Base-by-base conservation (phyloP, 805 yeast species). In the Jamesozyma piceae region DNA sequence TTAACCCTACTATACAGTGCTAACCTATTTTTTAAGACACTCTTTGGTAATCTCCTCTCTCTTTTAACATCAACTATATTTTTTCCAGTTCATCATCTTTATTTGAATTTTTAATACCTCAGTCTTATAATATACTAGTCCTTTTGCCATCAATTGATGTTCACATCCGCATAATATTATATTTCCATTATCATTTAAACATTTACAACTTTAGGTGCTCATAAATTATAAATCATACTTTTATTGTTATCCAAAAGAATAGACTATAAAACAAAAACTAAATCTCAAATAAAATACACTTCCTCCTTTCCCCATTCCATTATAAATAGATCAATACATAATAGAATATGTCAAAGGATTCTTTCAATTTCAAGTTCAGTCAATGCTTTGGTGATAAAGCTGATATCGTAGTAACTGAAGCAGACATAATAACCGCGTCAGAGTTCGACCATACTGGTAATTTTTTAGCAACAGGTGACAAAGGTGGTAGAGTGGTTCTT, bases 361-460 rank as follows among this genome's bases (percentile, higher is more conserved):
- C 63, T 43, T 66, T 60, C 49, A 66, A 66, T 51, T 67, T 68
- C 49, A 87, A 86, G 64, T 89, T 89, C 63, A 83, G 95, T 54
- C 97, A 89, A 65, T 92, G 99, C 64, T 92, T 92, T 72, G 99
- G 99, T 50, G 98, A 92, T 65, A 92, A 94, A 64, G 95, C 95
- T 38, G 99, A 92, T 63, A 82, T 89, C 44, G 97, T 90, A 51
- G 86, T 89, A 57, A 88, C 96, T 2, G 97, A 89, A 60, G 96
- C 97, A 3, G 99, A 92, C 63, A 89, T 92, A 59, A 92, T 92
- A 48, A 84, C 96, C 17, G 86, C 98, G 2, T 97, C 92, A 33
- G 97, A 92, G 66, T 92, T 92, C 57, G 96, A 92, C 62, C 84
- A 81, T 58, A 77, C 92, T 6, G 99, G 99, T 39, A 88, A 92